These are phyloP conservation scores for Zelopaecilomyces penicillatus DNA, from an alignment of 2,329 filamentous ascomycete species.

Conservation along the genomic window DNA sequence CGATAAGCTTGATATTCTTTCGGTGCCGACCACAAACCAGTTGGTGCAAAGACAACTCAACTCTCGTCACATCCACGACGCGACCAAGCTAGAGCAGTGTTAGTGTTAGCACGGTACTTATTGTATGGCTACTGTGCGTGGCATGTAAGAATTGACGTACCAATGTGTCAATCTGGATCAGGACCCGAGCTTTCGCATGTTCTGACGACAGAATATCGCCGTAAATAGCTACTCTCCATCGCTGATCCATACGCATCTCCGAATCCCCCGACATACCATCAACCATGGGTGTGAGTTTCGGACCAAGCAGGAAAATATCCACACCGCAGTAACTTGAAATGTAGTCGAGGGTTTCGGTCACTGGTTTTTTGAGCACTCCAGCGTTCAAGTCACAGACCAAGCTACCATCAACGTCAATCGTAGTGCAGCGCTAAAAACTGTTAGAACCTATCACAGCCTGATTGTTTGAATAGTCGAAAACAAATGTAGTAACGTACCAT, in stretches of 20 bases:
- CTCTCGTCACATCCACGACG: constrained; percentile 67
- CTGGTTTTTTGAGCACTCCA: constrained; percentile 62
- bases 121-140: neutral
- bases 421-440: constrained; percentile 67
- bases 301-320: constrained; percentile 91
- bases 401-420: constrained; percentile 86
- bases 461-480: neutral
- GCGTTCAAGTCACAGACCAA: constrained; percentile 68
- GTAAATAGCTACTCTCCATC: constrained; percentile 88
- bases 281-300: constrained; percentile 74
- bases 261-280: constrained; percentile 67
- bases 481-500: constrained; percentile 55
- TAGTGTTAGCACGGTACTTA: constrained; percentile 6
- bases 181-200: constrained; percentile 88
- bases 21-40: constrained; percentile 86
- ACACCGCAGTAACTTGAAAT: constrained; percentile 85
- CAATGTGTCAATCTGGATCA: constrained; percentile 96
- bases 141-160: constrained; percentile 34
- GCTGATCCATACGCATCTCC: constrained; percentile 78
- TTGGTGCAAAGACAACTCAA: constrained; percentile 83
- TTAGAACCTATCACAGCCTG: constrained; percentile 7
- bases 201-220: constrained; percentile 92
- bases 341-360: constrained; percentile 78
- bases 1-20: constrained; percentile 97
- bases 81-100: constrained; percentile 51